Base-by-base conservation (phyloP, 208 protist genomes). In the Trypanosoma theileri region DNA sequence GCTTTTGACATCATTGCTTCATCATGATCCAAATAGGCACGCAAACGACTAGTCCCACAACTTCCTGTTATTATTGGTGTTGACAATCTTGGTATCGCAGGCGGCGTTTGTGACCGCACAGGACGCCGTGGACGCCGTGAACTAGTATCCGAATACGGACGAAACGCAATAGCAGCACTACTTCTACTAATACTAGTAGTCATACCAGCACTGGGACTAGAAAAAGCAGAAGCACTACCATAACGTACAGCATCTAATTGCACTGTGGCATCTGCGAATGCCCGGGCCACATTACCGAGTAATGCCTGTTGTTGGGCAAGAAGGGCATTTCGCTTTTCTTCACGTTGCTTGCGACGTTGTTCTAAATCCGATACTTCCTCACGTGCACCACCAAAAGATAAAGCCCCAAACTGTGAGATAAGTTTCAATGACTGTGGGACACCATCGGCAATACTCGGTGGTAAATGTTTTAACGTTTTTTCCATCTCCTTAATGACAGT, bases 281-380 rank as follows among this genome's bases (percentile, higher is more conserved):
- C 53, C 22, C 52, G 21, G 0, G 13, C 50, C 21, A 66, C 57
- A 40, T 61, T 59, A 26, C 51, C 17, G 26, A 28, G 77, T 14
- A 93, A 71, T 17, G 76, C 73, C 50, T 82, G 59, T 55, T 93
- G 83, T 10, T 79, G 69, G 45, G 70, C 77, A 45, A 84, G 71
- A 40, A 88, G 60, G 3, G 72, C 71, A 4, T 75, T 62, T 45
- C 78, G 73, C 9, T 77, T 73, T 14, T 59, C 66, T 44, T 66
- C 76, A 28, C 86, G 79, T 52, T 76, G 60, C 31, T 50, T 65
- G 52, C 86, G 80, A 17, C 77, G 66, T 51, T 84, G 48, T 63
- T 92, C 76, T 51, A 82, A 75, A 0, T 59, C 69, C 0, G 26
- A 31, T 19, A 70, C 52, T 11, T 87, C 86, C 0, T 70, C 72